A percentile compares a stretch with the other conserved stretches of the same genome.
Evolutionary conservation across 495 filamentous ascomycete genomes (phyloP).

Genomic region (Jackrogersella multiformis): DNA sequence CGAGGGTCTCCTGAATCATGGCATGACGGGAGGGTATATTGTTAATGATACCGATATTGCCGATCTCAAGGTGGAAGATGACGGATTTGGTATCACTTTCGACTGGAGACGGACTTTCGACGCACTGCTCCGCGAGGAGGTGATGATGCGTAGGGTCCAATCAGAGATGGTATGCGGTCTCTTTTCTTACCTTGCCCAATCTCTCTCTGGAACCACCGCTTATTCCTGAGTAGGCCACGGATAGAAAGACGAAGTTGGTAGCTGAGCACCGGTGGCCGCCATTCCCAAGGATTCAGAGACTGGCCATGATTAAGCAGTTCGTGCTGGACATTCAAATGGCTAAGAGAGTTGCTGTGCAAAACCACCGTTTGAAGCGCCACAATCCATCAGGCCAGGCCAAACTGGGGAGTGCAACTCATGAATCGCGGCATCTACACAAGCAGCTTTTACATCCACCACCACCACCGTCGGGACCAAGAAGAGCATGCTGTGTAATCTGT

Average conservation of each 20-base stretch:
- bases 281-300: slow-evolving; percentile 26
- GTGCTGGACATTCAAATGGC: slow-evolving; percentile 37
- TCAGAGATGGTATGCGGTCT: slow-evolving; percentile 30
- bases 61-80: slow-evolving; percentile 25
- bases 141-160: slow-evolving; percentile 37
- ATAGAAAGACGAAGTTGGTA: slow-evolving; percentile 17
- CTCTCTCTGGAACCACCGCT: slow-evolving; percentile 19
- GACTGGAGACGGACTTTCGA: slow-evolving; percentile 31
- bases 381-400: slow-evolving; percentile 21
- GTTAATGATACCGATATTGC: slow-evolving; percentile 38
- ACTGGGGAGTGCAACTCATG: slow-evolving; percentile 27
- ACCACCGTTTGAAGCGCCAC: slow-evolving; percentile 24
- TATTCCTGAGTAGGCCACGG: slow-evolving; percentile 17
- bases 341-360: slow-evolving; percentile 33
- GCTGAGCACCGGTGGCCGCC: slow-evolving; percentile 33
- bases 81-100: slow-evolving; percentile 28
- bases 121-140: slow-evolving; percentile 33
- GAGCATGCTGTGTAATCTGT: slow-evolving; percentile 32
- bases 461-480: slow-evolving; percentile 8
- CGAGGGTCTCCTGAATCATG: slow-evolving; percentile 28
- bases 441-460: slow-evolving; percentile 16
- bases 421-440: slow-evolving; percentile 34
- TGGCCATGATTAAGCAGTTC: slow-evolving; percentile 28
- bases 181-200: slow-evolving; percentile 11
- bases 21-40: slow-evolving; percentile 34